Percentiles rank a stretch among this genome's conserved stretches.
phyloP scores from a whole-genome alignment of 192 early-diverging fungal genomes.

The Linnemannia zychae region DNA sequence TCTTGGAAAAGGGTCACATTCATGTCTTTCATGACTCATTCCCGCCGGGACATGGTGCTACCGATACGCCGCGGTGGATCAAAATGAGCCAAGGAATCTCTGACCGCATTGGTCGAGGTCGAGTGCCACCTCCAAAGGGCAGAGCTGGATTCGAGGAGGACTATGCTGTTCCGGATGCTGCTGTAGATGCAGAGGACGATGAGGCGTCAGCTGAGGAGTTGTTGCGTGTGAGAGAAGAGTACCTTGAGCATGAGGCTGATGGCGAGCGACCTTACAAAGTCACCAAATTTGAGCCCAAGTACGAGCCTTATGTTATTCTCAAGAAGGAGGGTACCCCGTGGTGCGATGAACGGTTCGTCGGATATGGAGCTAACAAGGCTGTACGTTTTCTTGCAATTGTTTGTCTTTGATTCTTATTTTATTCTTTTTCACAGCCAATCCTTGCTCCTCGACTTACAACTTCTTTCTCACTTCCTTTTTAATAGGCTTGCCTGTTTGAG shows the following conservation, averaged over 20 bases:
- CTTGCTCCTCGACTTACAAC: no score
- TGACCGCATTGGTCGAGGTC: background rate
- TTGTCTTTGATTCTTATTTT: background rate
- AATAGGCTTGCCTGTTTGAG: slow-evolving; percentile 69
- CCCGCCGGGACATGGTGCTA: slow-evolving; percentile 69
- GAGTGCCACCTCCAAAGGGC: background rate
- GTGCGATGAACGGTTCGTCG: slow-evolving; percentile 74
- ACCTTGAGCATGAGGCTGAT: slow-evolving; percentile 43
- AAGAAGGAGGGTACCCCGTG: slow-evolving; percentile 65
- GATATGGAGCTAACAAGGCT: slow-evolving; percentile 75
- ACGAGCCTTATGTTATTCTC: slow-evolving; percentile 72
- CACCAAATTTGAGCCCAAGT: slow-evolving; percentile 65
- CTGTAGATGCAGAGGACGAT: background rate
- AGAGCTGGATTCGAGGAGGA: slow-evolving; percentile 16
- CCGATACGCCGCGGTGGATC: slow-evolving; percentile 65
- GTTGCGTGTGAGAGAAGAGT: slow-evolving; percentile 20
- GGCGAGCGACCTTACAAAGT: slow-evolving; percentile 65
- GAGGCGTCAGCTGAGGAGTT: background rate
- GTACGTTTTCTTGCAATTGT: slow-evolving; percentile 18
- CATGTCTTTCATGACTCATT: slow-evolving; percentile 69
- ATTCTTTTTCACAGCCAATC: no score
- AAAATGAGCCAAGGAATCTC: slow-evolving; percentile 24
- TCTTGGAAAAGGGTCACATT: slow-evolving; percentile 62
- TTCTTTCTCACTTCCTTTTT: background rate
- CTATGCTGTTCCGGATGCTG: background rate